Evolutionary conservation across 176 grass and related monocot genomes (phyloP).

Genomic region (Pharus latifolius): DNA sequence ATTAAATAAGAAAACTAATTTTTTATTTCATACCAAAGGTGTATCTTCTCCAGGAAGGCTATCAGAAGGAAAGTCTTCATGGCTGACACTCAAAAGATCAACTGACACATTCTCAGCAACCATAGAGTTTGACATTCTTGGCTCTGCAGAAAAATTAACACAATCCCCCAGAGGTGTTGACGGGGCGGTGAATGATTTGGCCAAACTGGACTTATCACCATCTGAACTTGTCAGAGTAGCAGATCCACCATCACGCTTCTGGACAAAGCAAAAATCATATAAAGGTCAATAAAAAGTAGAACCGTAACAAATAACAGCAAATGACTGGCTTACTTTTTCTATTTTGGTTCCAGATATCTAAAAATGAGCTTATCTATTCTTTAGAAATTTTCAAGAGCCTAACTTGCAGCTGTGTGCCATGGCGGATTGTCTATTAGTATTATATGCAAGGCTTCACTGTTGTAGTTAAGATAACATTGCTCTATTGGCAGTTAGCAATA

Average conservation of each 20-base stretch:
- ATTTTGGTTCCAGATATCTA: background rate
- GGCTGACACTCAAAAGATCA: constrained; percentile 28
- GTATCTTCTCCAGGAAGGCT: constrained; percentile 29
- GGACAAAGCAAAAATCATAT: constrained; percentile 7
- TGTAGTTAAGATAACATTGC: background rate
- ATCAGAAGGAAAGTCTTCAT: constrained; percentile 37
- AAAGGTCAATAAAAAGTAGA: background rate
- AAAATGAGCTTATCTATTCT: background rate
- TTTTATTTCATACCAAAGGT: constrained; percentile 39
- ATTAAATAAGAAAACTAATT: background rate
- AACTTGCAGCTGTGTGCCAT: background rate
- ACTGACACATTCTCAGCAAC: constrained; percentile 35
- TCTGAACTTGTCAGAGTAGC: constrained; percentile 48
- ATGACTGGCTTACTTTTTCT: background rate
- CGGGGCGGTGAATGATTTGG: constrained; percentile 54
- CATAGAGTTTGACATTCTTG: constrained; percentile 25
- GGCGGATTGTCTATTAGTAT: background rate
- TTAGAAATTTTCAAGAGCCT: background rate
- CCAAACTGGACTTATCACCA: constrained; percentile 59
- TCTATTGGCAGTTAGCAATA: background rate
- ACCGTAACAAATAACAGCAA: background rate
- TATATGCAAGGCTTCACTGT: background rate
- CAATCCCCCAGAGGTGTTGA: constrained; percentile 36
- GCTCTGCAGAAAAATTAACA: constrained; percentile 35
- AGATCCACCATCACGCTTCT: constrained; percentile 55